Conservation (phyloP, 805 yeast genomes). For the Suhomyces pyralidae region DNA sequence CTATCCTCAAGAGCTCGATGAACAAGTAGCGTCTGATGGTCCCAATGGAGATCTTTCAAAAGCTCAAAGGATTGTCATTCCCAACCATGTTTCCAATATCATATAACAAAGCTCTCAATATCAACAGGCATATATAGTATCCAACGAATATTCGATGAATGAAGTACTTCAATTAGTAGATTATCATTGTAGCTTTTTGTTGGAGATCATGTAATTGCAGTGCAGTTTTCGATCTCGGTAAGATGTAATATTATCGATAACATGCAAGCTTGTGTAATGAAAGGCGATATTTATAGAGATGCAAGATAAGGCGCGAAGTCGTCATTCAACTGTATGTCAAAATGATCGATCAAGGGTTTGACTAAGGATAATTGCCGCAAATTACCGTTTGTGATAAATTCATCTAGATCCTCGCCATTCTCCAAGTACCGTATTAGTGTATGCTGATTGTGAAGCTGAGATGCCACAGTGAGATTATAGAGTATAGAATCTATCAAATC, state of each 20-base stretch:
- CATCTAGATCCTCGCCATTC: constrained; percentile 19
- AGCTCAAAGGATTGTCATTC: background rate
- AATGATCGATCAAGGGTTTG: constrained; percentile 10
- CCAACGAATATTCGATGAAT: background rate
- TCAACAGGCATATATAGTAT: background rate
- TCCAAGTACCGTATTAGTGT: constrained; percentile 11
- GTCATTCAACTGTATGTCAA: constrained; percentile 12
- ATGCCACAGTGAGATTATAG: constrained; percentile 52
- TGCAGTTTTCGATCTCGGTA: too few species aligned
- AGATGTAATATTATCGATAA: too few species aligned
- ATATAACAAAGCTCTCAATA: background rate
- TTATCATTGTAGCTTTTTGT: too few species aligned
- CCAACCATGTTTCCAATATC: background rate
- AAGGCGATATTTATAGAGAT: background rate
- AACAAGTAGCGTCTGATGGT: background rate
- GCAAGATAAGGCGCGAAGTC: constrained; percentile 5
- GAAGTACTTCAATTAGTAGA: too few species aligned
- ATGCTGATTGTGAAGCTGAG: constrained; percentile 32
- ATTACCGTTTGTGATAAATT: constrained; percentile 22
- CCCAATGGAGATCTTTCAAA: background rate
- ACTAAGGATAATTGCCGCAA: constrained; percentile 16
- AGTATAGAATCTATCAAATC: constrained; percentile 65
- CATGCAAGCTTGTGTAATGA: background rate
- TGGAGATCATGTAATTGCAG: too few species aligned
- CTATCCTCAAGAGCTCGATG: background rate